Conservation (phyloP, 2,329 filamentous ascomycete genomes). For the Phymatotrichopsis omnivora region DNA sequence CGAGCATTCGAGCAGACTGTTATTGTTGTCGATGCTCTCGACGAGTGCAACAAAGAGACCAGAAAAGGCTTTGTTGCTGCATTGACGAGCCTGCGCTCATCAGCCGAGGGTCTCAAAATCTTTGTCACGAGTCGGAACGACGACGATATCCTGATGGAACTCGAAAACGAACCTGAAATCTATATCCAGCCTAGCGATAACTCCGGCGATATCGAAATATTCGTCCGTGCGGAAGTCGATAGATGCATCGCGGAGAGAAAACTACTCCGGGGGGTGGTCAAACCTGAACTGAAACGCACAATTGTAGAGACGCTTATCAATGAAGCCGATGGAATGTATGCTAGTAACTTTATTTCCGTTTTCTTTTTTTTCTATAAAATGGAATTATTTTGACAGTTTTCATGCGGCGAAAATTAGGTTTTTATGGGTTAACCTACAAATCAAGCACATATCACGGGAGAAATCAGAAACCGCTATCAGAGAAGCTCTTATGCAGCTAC, state of each 20-base stretch:
- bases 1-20: constrained; percentile 8
- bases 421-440: constrained; percentile 9
- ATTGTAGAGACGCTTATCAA: neutral
- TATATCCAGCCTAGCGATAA: constrained; percentile 13
- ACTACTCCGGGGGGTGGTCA: neutral
- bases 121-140: constrained; percentile 20
- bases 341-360: neutral
- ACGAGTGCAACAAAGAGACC: constrained; percentile 10
- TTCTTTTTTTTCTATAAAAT: neutral
- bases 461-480: constrained; percentile 1
- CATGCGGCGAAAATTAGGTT: constrained; percentile 3
- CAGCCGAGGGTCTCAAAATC: constrained; percentile 10
- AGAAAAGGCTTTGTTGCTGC: constrained; percentile 2
- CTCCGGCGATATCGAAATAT: constrained; percentile 8
- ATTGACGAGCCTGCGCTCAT: constrained; percentile 3
- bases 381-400: neutral
- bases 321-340: constrained; percentile 10
- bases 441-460: neutral
- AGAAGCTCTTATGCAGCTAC: neutral
- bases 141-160: constrained; percentile 7
- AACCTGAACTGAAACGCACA: neutral
- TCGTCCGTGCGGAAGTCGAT: constrained; percentile 2
- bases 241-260: neutral
- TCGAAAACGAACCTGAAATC: constrained; percentile 10
- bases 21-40: constrained; percentile 18